Base-by-base conservation (phyloP, 2,329 filamentous ascomycete species). In the Phialophora chinensis region DNA sequence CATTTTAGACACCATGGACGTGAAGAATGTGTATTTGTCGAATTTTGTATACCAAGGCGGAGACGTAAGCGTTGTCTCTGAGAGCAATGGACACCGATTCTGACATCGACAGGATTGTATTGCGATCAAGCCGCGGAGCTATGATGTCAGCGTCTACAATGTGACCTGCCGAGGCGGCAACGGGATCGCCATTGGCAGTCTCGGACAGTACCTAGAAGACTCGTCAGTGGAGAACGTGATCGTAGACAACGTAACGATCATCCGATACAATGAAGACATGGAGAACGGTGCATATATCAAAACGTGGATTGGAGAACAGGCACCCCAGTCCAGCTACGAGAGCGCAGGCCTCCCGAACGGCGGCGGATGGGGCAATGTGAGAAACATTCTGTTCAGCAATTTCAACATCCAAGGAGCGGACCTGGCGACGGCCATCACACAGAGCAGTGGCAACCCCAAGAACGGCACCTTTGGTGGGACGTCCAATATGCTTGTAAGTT, bases 61-160 rank as follows among this genome's bases (percentile, higher is more conserved):
- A 72, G 89, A 84, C 73, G 57, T 60, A 60, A 25, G 38, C 20
- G 12, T 25, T 23, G 4, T 27, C 25, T 17, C 20, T 10, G 14
- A 20, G 17, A 12, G 6, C 2, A 6, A 23, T 8, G 20, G 8
- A 31, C 31, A 7, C 20, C 12, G 25, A 44, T 6, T 20, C 57
- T 60, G 38, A 60, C 57, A 27, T 14, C 27, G 17, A 25, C 38
- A 60, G 57, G 78, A 85, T 63, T 92, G 90, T 76, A 83, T 87
- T 29, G 84, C 84, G 49, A 81, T 83, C 67, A 91, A 90, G 77
- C 81, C 84, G 50, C 82, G 90, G 76, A 87, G 86, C 65, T 83
- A 86, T 76, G 87, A 89, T 71, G 82, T 85, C 67, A 76, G 79
- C 42, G 76, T 83, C 63, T 81, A 84, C 63, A 89, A 86, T 73